Percentiles rank a stretch among this genome's conserved stretches.
phyloP scores from a whole-genome alignment of 345 rosid genomes.

The Pelargonium nanum region DNA sequence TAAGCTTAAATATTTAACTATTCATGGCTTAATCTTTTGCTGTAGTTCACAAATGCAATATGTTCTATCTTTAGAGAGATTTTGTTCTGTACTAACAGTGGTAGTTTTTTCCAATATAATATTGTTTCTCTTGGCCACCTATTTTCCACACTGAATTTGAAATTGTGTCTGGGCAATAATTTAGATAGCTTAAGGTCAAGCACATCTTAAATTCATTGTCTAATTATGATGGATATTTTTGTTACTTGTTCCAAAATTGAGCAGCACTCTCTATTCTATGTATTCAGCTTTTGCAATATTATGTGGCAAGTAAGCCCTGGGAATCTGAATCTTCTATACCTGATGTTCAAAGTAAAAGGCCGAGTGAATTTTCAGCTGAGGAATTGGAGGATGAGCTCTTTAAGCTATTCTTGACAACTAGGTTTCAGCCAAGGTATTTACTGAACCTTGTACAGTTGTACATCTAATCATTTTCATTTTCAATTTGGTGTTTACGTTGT shows the following conservation, averaged over 20 bases:
- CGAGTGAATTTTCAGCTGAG: conserved; percentile 31
- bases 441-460: conserved; percentile 10
- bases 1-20: no score
- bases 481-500: neutral
- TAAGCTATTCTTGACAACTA: conserved; percentile 32
- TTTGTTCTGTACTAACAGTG: no score
- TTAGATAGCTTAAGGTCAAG: no score
- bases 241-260: neutral
- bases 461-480: no score
- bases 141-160: no score
- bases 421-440: conserved; percentile 53
- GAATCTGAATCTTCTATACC: conserved; percentile 20
- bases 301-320: conserved; percentile 50
- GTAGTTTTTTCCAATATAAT: no score
- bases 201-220: no score
- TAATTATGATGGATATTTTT: neutral
- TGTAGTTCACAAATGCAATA: no score
- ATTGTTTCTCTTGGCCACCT: no score
- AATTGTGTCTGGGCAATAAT: no score
- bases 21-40: no score
- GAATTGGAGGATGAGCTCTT: conserved; percentile 57
- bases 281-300: conserved; percentile 51
- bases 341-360: conserved; percentile 14
- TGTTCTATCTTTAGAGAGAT: no score
- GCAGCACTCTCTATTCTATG: conserved; percentile 7